Base-by-base conservation (phyloP, 305 asterid species). In the Solanum hybrid region DNA sequence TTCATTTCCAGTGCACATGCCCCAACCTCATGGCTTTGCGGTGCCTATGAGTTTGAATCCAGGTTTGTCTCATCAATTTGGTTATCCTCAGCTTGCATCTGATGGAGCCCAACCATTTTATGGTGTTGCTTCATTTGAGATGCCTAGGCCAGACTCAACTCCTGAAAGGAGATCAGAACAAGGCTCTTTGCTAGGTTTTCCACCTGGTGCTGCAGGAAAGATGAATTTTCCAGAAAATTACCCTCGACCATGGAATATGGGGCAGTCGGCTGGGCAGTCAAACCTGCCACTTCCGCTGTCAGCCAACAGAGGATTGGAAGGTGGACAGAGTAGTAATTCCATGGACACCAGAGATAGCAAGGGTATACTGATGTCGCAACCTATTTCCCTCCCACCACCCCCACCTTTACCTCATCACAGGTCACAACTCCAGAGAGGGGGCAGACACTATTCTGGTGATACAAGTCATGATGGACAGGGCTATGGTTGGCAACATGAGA, bases 161-260 rank as follows among this genome's bases (percentile, higher is more conserved):
- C 91, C 94, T 84, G 99, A 95, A 76, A 90, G 89, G 34, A 96
- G 95, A 89, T 88, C 95, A 4, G 97, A 93, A 86, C 98, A 95
- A 91, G 97, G 95, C 84, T 91, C 96, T 10, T 42, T 94, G 69
- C 90, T 92, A 84, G 96, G 97, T 85, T 96, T 94, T 94, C 93
- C 94, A 3, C 96, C 95, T 0, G 97, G 95, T 60, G 94, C 94
- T 89, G 89, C 95, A 31, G 95, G 94, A 72, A 93, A 92, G 11
- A 88, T 93, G 91, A 95, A 92, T 91, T 95, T 91, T 69, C 88
- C 94, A 26, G 97, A 93, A 87, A 91, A 91, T 85, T 95, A 93
- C 90, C 93, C 98, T 86, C 96, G 93, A 76, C 92, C 89, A 34
- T 96, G 99, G 99, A 94, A 91, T 85, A 56, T 94, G 93, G 95